Base-by-base conservation (phyloP, 257 asterid genomes). In the Anisodus acutangulus region DNA sequence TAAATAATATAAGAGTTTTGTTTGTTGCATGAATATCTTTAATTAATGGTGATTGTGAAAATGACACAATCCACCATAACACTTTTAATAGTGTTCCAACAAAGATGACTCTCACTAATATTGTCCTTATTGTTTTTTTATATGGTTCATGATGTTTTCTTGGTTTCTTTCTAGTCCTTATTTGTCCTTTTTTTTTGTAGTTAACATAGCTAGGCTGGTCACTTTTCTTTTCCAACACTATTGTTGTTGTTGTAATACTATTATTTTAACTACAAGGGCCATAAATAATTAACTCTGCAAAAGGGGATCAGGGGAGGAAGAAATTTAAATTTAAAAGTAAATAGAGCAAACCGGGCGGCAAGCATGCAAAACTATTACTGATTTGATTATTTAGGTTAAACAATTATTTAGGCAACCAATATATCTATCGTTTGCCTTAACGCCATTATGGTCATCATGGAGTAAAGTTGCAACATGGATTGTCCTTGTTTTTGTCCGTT, bases 11-110 rank as follows among this genome's bases (percentile, higher is more conserved):
- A 51, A 49, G 81, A 51, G 45, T 26, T 51, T 22, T 12, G 45
- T 51, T 76, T 76, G 22, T 76, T 76, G 81, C 81, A 53, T 76
- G 81, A 7, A 74, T 51, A 53, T 53, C 26, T 51, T 76, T 51
- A 31, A 31, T 31, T 31, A 76, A 53, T 51, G 26, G 64, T 58
- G 63, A 17, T 57, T 16, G 63, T 74, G 6, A 26, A 76, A 76
- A 76, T 51, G 64, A 76, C 64, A 10, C 54, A 53, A 26, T 53
- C 49, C 81, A 76, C 64, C 63, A 76, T 51, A 55, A 26, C 63
- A 53, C 81, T 51, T 76, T 76, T 0, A 51, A 16, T 22, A 51
- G 81, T 76, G 63, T 51, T 13, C 81, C 81, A 51, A 76, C 47
- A 26, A 76, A 26, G 81, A 51, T 76, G 64, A 49, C 58, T 51